Conservation (phyloP, 2,329 filamentous ascomycete species). For the Scedosporium minutisporum region DNA sequence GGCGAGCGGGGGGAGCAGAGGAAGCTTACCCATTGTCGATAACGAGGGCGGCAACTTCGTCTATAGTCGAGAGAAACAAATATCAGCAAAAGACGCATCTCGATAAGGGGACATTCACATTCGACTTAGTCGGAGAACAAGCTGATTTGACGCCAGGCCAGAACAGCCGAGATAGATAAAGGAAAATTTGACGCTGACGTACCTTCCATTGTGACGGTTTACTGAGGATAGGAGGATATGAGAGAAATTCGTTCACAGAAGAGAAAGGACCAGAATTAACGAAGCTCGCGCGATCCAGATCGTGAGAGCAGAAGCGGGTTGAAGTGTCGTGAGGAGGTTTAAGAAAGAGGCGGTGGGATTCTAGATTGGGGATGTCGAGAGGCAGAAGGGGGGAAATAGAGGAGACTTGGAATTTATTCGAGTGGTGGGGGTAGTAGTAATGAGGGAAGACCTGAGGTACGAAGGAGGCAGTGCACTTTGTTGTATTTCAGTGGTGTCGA, state of each 20-base stretch:
- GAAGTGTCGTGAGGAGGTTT: constrained; percentile 6
- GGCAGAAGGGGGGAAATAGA: constrained; percentile 14
- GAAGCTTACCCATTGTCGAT: constrained; percentile 99
- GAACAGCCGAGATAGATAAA: neutral
- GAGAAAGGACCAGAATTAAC: constrained; percentile 10
- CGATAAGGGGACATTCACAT: neutral
- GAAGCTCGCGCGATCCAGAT: constrained; percentile 14
- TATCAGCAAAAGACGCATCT: constrained; percentile 27
- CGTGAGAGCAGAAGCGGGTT: constrained; percentile 9
- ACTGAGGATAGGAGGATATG: constrained; percentile 4
- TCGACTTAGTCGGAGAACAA: neutral
- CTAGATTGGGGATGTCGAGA: constrained; percentile 10
- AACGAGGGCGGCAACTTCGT: constrained; percentile 99
- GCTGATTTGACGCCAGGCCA: neutral
- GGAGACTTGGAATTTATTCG: constrained; percentile 10
- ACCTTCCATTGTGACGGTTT: constrained; percentile 54
- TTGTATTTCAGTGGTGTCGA: constrained; percentile 3
- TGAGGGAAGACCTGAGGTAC: constrained; percentile 7
- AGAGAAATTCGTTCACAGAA: constrained; percentile 10
- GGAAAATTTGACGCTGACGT: constrained; percentile 27
- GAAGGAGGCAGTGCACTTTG: constrained; percentile 4
- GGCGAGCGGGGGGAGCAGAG: constrained; percentile 19
- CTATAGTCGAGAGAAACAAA: constrained; percentile 42
- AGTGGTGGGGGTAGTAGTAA: constrained; percentile 8
- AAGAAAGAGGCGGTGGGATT: constrained; percentile 9